Base-by-base conservation (phyloP, 2,329 filamentous ascomycete genomes). In the Fusarium luffae region DNA sequence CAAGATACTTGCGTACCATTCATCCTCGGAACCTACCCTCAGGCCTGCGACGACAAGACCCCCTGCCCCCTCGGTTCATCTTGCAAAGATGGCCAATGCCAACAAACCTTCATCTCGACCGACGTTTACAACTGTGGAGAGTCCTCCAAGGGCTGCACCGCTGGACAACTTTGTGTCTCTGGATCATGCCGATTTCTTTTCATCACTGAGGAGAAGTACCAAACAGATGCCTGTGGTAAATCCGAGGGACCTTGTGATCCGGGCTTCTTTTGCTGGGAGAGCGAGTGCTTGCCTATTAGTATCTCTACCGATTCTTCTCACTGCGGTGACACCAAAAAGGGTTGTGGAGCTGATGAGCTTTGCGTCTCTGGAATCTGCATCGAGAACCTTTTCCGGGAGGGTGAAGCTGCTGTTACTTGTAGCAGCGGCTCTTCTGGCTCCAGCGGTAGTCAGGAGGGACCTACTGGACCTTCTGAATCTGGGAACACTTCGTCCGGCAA, bases 141-240 rank as follows among this genome's bases (percentile, higher is more conserved):
- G 2, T 19, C 21, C 14, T n/a, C 43, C 4, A 41, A 46, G 37
- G 43, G 48, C 28, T 71, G 69, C 11, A 69, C 42, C 16, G 23
- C 65, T 23, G 69, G 68, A 1, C 50, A 71, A 19, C 48, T 71
- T 1, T 71, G 69, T 5, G 46, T 71, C 9, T 66, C 68, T 8
- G 56, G 61, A 23, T 16, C 19, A 16, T 71, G 69, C 11, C 41
- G 58, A 42, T 46, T 34, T 28, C 50, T 71, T 6, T 46, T 54
- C 0, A 42, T 68, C 13, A 64, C 59, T 11, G 42, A 58, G 6
- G 46, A 56, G 7, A 48, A 42, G 19, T 25, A 56, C 5, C n/a
- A 58, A 21, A 32, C 12, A 7, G n/a, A 30, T 3, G 25, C 49
- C 3, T 71, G 68, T 25, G 65, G 62, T 16, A 28, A 16, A 10